Evolutionary conservation across 2,329 filamentous ascomycete genomes (phyloP).

Genomic region (Huntiella decipiens): DNA sequence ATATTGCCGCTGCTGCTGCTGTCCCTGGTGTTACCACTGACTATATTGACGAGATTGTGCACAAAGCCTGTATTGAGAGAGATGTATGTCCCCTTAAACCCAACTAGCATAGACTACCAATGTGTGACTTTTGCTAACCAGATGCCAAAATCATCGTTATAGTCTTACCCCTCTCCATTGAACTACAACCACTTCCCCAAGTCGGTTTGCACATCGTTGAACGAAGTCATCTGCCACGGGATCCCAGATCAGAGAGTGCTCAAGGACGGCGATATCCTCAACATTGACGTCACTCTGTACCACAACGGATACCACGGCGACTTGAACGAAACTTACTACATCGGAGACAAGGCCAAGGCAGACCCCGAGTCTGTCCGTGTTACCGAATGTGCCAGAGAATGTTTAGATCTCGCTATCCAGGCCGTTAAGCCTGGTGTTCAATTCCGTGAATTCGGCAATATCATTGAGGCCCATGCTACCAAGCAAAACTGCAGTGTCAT

Average conservation of each 20-base stretch:
- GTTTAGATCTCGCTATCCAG: conserved; percentile 75
- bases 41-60: conserved; percentile 82
- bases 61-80: conserved; percentile 84
- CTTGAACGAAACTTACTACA: conserved; percentile 96
- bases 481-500: conserved; percentile 71
- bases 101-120: neutral
- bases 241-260: conserved; percentile 83
- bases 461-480: conserved; percentile 92
- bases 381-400: conserved; percentile 77
- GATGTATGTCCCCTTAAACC: conserved; percentile 42
- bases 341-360: conserved; percentile 68
- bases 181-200: conserved; percentile 97
- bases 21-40: conserved; percentile 92
- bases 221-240: conserved; percentile 97
- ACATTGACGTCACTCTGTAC: conserved; percentile 89
- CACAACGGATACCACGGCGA: conserved; percentile 92
- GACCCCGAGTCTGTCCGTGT: conserved; percentile 78
- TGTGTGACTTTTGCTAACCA: conserved; percentile 5
- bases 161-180: conserved; percentile 88
- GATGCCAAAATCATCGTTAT: neutral
- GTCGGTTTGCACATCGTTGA: conserved; percentile 87
- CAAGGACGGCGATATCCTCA: conserved; percentile 85
- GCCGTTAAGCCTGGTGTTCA: conserved; percentile 83
- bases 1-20: conserved; percentile 67
- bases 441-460: conserved; percentile 82